These are phyloP conservation scores for Bonia amplexicaulis DNA, from an alignment of 176 grass and related monocot species.

Conservation along the genomic window DNA sequence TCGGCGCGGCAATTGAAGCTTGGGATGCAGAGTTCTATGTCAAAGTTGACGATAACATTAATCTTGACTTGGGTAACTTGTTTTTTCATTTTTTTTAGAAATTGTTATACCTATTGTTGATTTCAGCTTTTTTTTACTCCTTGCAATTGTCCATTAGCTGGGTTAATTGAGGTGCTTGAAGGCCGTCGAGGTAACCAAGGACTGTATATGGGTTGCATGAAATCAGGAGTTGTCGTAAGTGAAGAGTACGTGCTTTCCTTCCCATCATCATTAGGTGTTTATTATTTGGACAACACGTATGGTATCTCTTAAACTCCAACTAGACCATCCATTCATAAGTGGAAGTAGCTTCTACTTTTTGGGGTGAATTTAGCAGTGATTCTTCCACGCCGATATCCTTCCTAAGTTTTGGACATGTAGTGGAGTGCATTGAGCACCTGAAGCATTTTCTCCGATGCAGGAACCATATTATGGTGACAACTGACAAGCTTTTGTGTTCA, in stretches of 20 bases:
- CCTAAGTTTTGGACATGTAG: background rate
- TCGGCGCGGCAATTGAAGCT: conserved; percentile 76
- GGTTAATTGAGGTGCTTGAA: conserved; percentile 91
- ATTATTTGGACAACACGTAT: background rate
- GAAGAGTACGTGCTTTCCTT: conserved; percentile 76
- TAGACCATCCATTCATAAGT: background rate
- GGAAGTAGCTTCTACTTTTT: background rate
- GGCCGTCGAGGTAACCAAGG: conserved; percentile 49
- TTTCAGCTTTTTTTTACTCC: conserved; percentile 9
- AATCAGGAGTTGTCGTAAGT: conserved; percentile 76
- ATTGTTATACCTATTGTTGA: background rate
- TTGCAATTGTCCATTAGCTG: conserved; percentile 51
- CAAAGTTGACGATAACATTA: conserved; percentile 93
- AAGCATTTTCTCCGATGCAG: background rate
- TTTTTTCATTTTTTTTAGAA: background rate
- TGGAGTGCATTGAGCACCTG: background rate
- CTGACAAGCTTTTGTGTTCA: background rate
- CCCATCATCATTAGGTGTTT: background rate
- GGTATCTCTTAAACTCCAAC: background rate
- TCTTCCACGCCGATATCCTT: background rate
- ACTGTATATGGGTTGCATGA: conserved; percentile 98
- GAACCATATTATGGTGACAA: background rate
- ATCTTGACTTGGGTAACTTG: conserved; percentile 68
- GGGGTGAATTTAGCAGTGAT: conserved; percentile 1
- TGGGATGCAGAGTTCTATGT: conserved; percentile 97